phyloP scores from a whole-genome alignment of 768 basidiomycete genomes.

The Boletus sp. region DNA sequence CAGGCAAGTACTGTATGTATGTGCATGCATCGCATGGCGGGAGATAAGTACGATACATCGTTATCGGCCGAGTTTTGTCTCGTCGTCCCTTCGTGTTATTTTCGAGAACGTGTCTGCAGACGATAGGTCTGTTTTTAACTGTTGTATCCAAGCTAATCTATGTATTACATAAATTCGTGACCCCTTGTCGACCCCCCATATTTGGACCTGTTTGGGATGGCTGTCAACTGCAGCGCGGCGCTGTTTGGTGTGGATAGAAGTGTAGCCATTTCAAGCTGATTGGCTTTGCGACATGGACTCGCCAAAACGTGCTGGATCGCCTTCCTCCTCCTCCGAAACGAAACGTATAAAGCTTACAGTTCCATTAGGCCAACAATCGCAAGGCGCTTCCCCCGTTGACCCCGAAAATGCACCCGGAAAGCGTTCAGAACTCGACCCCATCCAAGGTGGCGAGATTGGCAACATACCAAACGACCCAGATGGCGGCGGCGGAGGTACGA shows the following conservation, averaged over 20 bases:
- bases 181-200: slow-evolving; percentile 15
- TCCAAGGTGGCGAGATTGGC: slow-evolving; percentile 73
- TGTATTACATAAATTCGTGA: not conserved
- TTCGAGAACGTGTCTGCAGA: too few species aligned
- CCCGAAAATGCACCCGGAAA: slow-evolving; percentile 80
- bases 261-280: slow-evolving; percentile 27
- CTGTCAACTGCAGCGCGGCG: slow-evolving; percentile 2
- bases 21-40: not conserved
- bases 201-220: slow-evolving; percentile 19
- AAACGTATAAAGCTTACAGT: slow-evolving; percentile 61
- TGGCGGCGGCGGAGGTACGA: slow-evolving; percentile 13
- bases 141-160: not conserved
- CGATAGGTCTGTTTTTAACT: too few species aligned
- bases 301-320: slow-evolving; percentile 63
- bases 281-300: slow-evolving; percentile 49
- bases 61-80: too few species aligned
- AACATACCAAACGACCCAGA: slow-evolving; percentile 54
- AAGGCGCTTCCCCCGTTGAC: slow-evolving; percentile 76
- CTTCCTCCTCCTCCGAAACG: slow-evolving; percentile 50
- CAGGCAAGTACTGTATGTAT: not conserved
- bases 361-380: slow-evolving; percentile 43
- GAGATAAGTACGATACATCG: not conserved
- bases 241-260: slow-evolving; percentile 10
- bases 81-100: too few species aligned
- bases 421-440: slow-evolving; percentile 84